These are phyloP conservation scores for Pezicula radicicola DNA, from an alignment of 2,329 filamentous ascomycete species.

Conservation along the genomic window DNA sequence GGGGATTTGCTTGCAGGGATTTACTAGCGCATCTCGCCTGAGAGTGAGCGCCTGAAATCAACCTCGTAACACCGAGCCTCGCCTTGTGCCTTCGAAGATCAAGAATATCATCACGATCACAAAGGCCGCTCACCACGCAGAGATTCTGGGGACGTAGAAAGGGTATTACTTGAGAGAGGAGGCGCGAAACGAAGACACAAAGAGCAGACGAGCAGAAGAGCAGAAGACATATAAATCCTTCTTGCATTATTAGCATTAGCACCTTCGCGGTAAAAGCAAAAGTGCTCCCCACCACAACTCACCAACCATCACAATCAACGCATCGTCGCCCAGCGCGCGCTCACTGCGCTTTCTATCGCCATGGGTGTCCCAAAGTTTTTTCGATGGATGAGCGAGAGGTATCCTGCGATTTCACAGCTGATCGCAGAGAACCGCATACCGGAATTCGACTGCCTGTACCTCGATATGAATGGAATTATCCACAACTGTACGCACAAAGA, in stretches of 20 bases:
- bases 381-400: slow-evolving; percentile 97
- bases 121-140: neutral
- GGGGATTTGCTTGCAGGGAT: neutral
- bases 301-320: slow-evolving; percentile 5
- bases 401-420: slow-evolving; percentile 96
- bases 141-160: neutral
- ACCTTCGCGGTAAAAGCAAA: slow-evolving; percentile 25
- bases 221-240: neutral
- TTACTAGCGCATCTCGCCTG: neutral
- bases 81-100: neutral
- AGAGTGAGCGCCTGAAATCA: neutral
- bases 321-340: slow-evolving; percentile 3
- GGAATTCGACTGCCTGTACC: slow-evolving; percentile 96
- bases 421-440: slow-evolving; percentile 99
- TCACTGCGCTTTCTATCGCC: slow-evolving; percentile 9
- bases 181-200: neutral
- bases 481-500: slow-evolving; percentile 99
- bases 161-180: neutral
- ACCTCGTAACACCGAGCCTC: neutral
- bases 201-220: neutral
- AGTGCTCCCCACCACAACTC: neutral
- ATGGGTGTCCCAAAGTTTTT: slow-evolving; percentile 53
- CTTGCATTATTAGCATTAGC: neutral
- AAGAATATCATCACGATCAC: slow-evolving; percentile 1
- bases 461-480: slow-evolving; percentile 99